These are phyloP conservation scores for Globisporangium canariense DNA, from an alignment of 352 stramenopile species.

Conservation along the genomic window DNA sequence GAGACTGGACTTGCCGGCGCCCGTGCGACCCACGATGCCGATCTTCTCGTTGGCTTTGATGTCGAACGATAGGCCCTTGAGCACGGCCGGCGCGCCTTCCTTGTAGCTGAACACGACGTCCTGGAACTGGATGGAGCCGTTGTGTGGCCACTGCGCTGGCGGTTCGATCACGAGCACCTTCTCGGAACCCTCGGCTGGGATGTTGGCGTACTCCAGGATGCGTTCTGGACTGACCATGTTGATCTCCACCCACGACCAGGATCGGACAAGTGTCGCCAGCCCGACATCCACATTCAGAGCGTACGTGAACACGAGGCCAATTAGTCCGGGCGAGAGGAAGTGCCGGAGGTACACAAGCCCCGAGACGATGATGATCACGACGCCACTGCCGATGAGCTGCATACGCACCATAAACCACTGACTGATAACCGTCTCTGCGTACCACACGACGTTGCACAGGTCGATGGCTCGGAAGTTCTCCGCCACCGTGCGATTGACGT, in stretches of 20 bases:
- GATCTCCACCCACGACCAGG: conserved; percentile 31
- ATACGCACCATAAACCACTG: conserved; percentile 44
- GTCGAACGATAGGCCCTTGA: conserved; percentile 65
- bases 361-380: conserved; percentile 35
- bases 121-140: conserved; percentile 80
- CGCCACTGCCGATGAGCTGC: conserved; percentile 38
- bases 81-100: conserved; percentile 55
- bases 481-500: conserved; percentile 30
- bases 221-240: conserved; percentile 88
- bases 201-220: conserved; percentile 83
- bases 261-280: conserved; percentile 74
- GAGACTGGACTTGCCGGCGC: conserved; percentile 84
- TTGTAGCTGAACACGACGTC: conserved; percentile 87
- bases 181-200: conserved; percentile 24
- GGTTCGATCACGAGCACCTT: conserved; percentile 10
- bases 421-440: conserved; percentile 18
- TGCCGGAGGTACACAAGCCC: conserved; percentile 42
- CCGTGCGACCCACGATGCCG: conserved; percentile 89
- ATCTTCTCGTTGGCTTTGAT: conserved; percentile 81
- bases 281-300: conserved; percentile 77
- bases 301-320: conserved; percentile 87
- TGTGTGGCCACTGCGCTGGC: conserved; percentile 55
- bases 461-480: conserved; percentile 24
- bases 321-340: conserved; percentile 44
- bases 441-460: conserved; percentile 26